phyloP scores from a whole-genome alignment of 192 early-diverging fungal species.

The Ramicandelaber brevisporus region DNA sequence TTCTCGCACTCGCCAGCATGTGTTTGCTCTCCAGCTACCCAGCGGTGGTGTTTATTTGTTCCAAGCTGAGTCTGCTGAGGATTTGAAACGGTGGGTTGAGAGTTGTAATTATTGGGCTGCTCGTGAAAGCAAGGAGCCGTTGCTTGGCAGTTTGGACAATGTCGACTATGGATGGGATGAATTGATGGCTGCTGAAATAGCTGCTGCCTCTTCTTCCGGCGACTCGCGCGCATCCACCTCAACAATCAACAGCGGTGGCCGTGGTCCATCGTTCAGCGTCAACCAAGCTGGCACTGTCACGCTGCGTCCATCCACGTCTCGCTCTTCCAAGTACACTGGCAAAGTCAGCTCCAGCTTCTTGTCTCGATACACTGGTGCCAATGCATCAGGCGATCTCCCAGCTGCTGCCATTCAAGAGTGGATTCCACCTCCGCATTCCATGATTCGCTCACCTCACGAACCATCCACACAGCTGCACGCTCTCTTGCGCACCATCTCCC shows the following conservation, averaged over 20 bases:
- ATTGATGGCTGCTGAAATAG: no score
- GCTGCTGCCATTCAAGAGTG: constrained; percentile 15
- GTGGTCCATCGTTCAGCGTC: constrained; percentile 7
- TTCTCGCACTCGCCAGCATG: constrained; percentile 40
- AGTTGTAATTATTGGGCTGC: constrained; percentile 93
- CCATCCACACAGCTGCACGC: constrained; percentile 25
- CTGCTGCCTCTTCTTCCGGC: no score
- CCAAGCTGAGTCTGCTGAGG: constrained; percentile 42
- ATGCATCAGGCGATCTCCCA: not conserved
- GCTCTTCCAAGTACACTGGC: constrained; percentile 11
- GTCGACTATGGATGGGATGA: constrained; percentile 84
- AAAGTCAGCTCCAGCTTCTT: not conserved
- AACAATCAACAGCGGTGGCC: constrained; percentile 21
- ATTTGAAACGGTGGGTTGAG: constrained; percentile 57
- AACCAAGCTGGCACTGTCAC: constrained; percentile 12
- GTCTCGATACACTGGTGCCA: constrained; percentile 1
- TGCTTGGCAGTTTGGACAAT: constrained; percentile 66
- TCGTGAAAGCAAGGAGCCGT: constrained; percentile 65
- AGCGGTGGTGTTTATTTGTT: constrained; percentile 79
- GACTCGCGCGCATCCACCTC: no score
- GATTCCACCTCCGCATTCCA: constrained; percentile 19
- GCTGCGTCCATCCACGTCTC: constrained; percentile 10
- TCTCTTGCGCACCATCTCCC: constrained; percentile 32
- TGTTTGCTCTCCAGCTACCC: constrained; percentile 62
- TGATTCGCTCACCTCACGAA: constrained; percentile 20